These are phyloP conservation scores for Chlorokybus atmophyticus DNA, from an alignment of 139 green algal genomes.

Conservation along the genomic window DNA sequence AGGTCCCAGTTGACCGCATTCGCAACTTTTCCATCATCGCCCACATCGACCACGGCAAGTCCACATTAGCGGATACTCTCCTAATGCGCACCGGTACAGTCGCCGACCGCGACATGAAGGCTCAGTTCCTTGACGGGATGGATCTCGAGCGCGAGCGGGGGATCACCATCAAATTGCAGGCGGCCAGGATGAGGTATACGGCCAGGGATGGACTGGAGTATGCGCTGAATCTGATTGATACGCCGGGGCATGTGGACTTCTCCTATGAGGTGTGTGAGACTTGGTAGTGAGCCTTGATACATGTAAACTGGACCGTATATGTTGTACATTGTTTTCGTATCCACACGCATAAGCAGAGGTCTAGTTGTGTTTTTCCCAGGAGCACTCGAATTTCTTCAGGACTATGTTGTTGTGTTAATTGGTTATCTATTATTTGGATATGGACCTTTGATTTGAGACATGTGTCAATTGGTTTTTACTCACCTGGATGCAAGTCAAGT, in stretches of 20 bases:
- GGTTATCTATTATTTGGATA: too few relatives aligned
- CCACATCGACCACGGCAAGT: constrained; percentile 73
- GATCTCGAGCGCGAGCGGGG: constrained; percentile 64
- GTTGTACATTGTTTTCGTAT: too few relatives aligned
- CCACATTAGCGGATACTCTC: constrained; percentile 63
- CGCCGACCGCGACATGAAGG: constrained; percentile 42
- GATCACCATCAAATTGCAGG: constrained; percentile 91
- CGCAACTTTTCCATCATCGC: constrained; percentile 43
- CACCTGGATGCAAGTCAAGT: too few relatives aligned
- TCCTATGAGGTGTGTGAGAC: constrained; percentile 39
- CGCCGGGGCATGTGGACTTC: constrained; percentile 80
- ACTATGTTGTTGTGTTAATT: too few relatives aligned
- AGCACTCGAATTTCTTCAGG: too few relatives aligned
- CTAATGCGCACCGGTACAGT: constrained; percentile 31
- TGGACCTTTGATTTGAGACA: too few relatives aligned
- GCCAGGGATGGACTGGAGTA: constrained; percentile 41
- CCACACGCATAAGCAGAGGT: too few relatives aligned
- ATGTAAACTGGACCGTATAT: too few relatives aligned
- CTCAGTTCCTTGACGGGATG: constrained; percentile 87
- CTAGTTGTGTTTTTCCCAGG: too few relatives aligned
- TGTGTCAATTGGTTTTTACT: too few relatives aligned
- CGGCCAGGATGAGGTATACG: constrained; percentile 24
- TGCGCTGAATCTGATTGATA: constrained; percentile 82
- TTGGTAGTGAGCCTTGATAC: too few relatives aligned
- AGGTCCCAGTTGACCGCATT: too few relatives aligned